Conservation (phyloP, 2,329 filamentous ascomycete species). For the Mariannaea elegans region DNA sequence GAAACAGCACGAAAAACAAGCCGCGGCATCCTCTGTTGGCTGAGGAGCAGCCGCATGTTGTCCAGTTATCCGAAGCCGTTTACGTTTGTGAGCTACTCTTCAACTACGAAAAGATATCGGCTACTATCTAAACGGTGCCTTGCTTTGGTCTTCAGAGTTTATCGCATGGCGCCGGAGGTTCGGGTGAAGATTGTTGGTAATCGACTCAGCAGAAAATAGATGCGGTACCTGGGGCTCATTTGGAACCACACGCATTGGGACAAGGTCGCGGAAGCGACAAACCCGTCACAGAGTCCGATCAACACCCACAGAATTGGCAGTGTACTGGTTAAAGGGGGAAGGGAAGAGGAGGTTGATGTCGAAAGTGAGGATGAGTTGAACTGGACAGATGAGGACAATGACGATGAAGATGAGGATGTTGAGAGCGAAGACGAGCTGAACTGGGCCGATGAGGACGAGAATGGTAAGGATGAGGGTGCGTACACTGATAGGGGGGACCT, state of each 20-base stretch:
- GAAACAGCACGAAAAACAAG: slow-evolving; percentile 8
- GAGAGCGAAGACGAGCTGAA: not conserved
- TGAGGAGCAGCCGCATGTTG: not conserved
- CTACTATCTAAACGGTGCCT: slow-evolving; percentile 11
- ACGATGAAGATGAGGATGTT: not conserved
- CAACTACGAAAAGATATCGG: not conserved
- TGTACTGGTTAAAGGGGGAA: not conserved
- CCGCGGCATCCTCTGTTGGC: slow-evolving; percentile 11
- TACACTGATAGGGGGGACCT: too few relatives aligned
- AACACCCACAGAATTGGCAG: too few relatives aligned
- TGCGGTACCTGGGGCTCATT: slow-evolving; percentile 6
- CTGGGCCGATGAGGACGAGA: not conserved
- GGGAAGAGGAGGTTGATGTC: not conserved
- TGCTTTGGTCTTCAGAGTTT: slow-evolving; percentile 7
- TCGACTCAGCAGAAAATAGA: slow-evolving; percentile 1
- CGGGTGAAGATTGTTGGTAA: not conserved
- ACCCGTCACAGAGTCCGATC: not conserved
- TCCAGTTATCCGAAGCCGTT: slow-evolving; percentile 4
- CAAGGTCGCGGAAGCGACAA: not conserved
- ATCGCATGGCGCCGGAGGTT: not conserved
- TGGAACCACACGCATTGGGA: slow-evolving; percentile 5
- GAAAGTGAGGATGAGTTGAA: not conserved
- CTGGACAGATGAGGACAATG: not conserved
- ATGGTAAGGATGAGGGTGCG: not conserved
- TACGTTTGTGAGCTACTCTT: slow-evolving; percentile 1